Evolutionary conservation across 2,329 filamentous ascomycete genomes (phyloP).

Genomic region (Aspergillus glaucus): DNA sequence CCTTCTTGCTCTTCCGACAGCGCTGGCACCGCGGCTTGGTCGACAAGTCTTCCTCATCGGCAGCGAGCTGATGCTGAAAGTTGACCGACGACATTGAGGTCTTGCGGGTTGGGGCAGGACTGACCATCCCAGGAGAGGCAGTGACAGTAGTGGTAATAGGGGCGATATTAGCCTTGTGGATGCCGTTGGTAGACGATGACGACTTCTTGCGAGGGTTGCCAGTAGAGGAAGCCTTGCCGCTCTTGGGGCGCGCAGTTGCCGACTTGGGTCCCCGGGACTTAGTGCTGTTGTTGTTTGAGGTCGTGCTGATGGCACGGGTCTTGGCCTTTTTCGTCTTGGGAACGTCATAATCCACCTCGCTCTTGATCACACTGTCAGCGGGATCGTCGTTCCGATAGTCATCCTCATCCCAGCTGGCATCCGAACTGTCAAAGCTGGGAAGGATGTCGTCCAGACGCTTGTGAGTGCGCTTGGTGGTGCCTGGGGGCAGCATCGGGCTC

Average conservation of each 20-base stretch:
- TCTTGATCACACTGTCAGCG: slow-evolving; percentile 48
- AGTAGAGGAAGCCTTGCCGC: slow-evolving; percentile 27
- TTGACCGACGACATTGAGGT: slow-evolving; percentile 52
- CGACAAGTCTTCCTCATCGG: slow-evolving; percentile 83
- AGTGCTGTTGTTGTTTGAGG: slow-evolving; percentile 13
- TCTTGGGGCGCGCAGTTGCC: slow-evolving; percentile 23
- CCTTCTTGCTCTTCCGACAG: slow-evolving; percentile 99
- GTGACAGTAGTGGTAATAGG: not conserved
- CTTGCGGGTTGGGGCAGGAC: slow-evolving; percentile 50
- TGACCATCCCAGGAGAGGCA: slow-evolving; percentile 21
- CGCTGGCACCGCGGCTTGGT: slow-evolving; percentile 96
- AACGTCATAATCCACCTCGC: slow-evolving; percentile 44
- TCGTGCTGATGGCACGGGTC: slow-evolving; percentile 34
- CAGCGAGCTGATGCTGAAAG: slow-evolving; percentile 55
- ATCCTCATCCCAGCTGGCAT: slow-evolving; percentile 56
- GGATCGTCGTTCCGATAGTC: slow-evolving; percentile 50
- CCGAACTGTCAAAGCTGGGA: slow-evolving; percentile 53
- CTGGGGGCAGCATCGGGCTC: slow-evolving; percentile 40
- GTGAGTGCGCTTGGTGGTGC: slow-evolving; percentile 40
- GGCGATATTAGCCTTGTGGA: slow-evolving; percentile 36
- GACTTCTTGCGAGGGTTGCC: slow-evolving; percentile 35
- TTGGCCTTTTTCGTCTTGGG: slow-evolving; percentile 50
- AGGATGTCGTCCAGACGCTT: slow-evolving; percentile 48
- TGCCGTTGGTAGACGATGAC: slow-evolving; percentile 9
- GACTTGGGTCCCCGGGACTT: slow-evolving; percentile 26